phyloP scores from a whole-genome alignment of 2,329 filamentous ascomycete genomes.

The Fusarium longipes region DNA sequence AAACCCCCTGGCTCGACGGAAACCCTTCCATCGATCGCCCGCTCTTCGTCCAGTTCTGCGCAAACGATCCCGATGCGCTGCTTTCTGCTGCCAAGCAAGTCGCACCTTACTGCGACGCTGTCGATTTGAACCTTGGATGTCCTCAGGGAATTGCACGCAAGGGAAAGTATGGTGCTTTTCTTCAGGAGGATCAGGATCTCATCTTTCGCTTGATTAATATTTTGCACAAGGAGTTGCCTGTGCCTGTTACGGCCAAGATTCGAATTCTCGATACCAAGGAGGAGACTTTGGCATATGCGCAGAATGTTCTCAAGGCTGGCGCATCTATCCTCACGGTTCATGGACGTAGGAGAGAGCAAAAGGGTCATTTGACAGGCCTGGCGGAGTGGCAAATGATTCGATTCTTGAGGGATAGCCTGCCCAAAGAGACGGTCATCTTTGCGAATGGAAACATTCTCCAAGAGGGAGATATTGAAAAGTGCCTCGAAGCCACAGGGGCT shows the following conservation, averaged over 20 bases:
- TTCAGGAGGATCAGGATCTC: conserved; percentile 91
- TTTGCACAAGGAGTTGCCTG: conserved; percentile 79
- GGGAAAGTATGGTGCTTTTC: conserved; percentile 91
- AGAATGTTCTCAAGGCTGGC: conserved; percentile 85
- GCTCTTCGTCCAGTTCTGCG: conserved; percentile 96
- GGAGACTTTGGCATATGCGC: conserved; percentile 87
- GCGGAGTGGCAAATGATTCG: conserved; percentile 92
- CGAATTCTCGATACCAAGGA: conserved; percentile 88
- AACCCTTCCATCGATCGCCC: conserved; percentile 87
- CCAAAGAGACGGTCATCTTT: conserved; percentile 90
- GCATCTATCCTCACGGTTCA: conserved; percentile 95
- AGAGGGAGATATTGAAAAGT: conserved; percentile 79
- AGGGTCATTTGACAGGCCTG: conserved; percentile 92
- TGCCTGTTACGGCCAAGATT: conserved; percentile 96
- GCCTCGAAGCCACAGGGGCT: conserved; percentile 84
- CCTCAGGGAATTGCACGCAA: conserved; percentile 94
- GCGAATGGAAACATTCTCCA: conserved; percentile 95
- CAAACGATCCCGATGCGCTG: conserved; percentile 83
- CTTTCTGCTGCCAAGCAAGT: conserved; percentile 82
- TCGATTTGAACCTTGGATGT: conserved; percentile 95
- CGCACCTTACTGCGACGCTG: conserved; percentile 89
- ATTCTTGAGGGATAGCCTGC: conserved; percentile 84
- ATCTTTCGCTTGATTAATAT: conserved; percentile 85
- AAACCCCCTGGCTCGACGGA: conserved; percentile 78
- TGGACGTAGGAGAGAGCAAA: conserved; percentile 88